These are phyloP conservation scores for Aspergillaceae sp. DNA, from an alignment of 2,329 filamentous ascomycete genomes.

Conservation along the genomic window DNA sequence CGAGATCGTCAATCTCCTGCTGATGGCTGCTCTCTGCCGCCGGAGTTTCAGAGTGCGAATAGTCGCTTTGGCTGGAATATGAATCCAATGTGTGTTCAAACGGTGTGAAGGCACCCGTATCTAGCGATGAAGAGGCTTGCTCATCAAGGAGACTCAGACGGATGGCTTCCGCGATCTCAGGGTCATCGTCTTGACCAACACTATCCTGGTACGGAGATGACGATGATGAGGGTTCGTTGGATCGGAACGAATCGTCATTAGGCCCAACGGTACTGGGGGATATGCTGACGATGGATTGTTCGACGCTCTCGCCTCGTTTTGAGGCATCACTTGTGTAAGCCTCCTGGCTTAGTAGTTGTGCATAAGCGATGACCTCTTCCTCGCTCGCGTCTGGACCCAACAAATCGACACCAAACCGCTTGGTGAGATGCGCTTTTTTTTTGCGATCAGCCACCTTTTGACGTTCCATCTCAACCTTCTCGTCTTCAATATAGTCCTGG, in stretches of 20 bases:
- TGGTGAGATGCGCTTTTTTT: conserved; percentile 62
- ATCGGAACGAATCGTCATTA: conserved; percentile 19
- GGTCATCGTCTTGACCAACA: conserved; percentile 44
- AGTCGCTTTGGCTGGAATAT: conserved; percentile 8
- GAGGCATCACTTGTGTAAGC: conserved; percentile 42
- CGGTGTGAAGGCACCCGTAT: conserved; percentile 20
- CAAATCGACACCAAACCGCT: conserved; percentile 76
- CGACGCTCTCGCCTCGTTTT: conserved; percentile 37
- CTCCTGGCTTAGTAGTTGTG: conserved; percentile 55
- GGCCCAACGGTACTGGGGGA: conserved; percentile 29
- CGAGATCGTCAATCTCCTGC: conserved; percentile 49
- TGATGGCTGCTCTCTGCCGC: conserved; percentile 31
- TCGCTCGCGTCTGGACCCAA: conserved; percentile 49
- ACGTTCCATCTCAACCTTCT: conserved; percentile 67
- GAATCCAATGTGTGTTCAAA: conserved; percentile 28
- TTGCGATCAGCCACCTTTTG: conserved; percentile 60
- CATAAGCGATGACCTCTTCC: conserved; percentile 56
- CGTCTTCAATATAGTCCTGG: conserved; percentile 76
- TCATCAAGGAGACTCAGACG: conserved; percentile 42
- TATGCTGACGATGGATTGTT: conserved; percentile 33
- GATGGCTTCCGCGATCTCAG: conserved; percentile 56
- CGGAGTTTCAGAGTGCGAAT: conserved; percentile 10
- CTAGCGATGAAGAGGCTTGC: conserved; percentile 6
- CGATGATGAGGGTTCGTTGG: conserved; percentile 26
- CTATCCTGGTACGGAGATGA: conserved; percentile 31